These are phyloP conservation scores for Penicillium sp. DNA, from an alignment of 2,329 filamentous ascomycete species.

Conservation along the genomic window DNA sequence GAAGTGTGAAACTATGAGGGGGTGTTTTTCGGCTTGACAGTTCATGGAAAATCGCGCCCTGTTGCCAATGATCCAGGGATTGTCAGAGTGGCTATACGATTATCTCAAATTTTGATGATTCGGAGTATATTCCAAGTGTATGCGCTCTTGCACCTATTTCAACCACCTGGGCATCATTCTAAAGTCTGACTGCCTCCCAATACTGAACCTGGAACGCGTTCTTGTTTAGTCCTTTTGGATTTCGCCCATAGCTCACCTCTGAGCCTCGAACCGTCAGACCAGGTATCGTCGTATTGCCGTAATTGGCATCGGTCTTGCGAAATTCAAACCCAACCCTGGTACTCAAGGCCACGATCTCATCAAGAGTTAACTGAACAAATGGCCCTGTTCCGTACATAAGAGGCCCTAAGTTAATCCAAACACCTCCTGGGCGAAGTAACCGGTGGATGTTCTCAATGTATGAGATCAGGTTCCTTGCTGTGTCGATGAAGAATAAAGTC, in stretches of 20 bases:
- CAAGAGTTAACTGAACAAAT: conserved; percentile 57
- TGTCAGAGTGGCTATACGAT: too few species aligned
- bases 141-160: background rate
- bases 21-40: too few species aligned
- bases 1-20: too few species aligned
- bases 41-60: too few species aligned
- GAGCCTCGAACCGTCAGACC: conserved; percentile 46
- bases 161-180: background rate
- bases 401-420: conserved; percentile 61
- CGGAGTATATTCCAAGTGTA: too few species aligned
- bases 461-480: conserved; percentile 56
- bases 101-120: too few species aligned
- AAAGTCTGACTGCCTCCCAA: conserved; percentile 48
- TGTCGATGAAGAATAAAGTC: conserved; percentile 65
- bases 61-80: too few species aligned
- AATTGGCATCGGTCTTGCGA: conserved; percentile 44
- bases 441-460: conserved; percentile 58
- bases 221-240: conserved; percentile 52
- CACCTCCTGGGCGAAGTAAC: conserved; percentile 51
- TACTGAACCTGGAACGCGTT: conserved; percentile 59
- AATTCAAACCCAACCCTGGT: conserved; percentile 57
- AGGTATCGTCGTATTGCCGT: conserved; percentile 48
- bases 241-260: conserved; percentile 56
- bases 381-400: conserved; percentile 58
- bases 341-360: conserved; percentile 54